Percentiles rank a stretch among this genome's conserved stretches.
phyloP scores from a whole-genome alignment of 208 protist genomes.

The Trypanosoma scelopori region DNA sequence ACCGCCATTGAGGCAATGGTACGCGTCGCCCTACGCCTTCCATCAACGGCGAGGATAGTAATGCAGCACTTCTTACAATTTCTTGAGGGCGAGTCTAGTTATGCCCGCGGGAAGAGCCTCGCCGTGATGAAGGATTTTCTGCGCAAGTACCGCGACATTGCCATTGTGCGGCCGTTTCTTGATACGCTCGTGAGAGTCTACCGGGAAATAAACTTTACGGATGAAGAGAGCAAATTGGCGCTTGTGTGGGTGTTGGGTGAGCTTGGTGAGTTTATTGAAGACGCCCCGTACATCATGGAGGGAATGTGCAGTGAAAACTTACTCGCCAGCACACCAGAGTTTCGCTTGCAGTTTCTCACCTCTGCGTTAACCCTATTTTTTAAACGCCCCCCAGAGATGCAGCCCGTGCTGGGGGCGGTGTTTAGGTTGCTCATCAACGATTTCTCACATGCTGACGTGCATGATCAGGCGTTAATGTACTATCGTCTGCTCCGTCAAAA shows the following conservation, averaged over 20 bases:
- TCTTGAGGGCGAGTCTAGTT: conserved; percentile 51
- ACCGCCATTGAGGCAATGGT: conserved; percentile 39
- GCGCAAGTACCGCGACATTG: conserved; percentile 65
- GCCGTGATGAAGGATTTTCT: conserved; percentile 77
- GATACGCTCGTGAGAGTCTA: conserved; percentile 42
- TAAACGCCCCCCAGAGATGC: conserved; percentile 90
- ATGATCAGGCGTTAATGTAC: conserved; percentile 86
- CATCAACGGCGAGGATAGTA: conserved; percentile 21
- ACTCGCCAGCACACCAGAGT: conserved; percentile 37
- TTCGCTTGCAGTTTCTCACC: conserved; percentile 88
- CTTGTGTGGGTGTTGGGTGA: conserved; percentile 91
- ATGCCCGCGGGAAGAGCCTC: conserved; percentile 59
- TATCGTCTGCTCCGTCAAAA: conserved; percentile 73
- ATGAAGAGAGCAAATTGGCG: conserved; percentile 60
- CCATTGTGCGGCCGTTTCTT: conserved; percentile 41
- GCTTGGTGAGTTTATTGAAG: conserved; percentile 85
- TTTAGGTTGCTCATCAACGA: conserved; percentile 78
- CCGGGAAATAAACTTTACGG: conserved; percentile 40
- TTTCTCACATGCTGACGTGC: conserved; percentile 83
- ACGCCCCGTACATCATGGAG: conserved; percentile 93
- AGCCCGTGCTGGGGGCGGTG: conserved; percentile 78
- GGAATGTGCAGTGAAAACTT: conserved; percentile 48
- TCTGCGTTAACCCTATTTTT: conserved; percentile 90
- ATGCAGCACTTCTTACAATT: conserved; percentile 56
- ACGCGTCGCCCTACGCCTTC: conserved; percentile 35